Conservation (phyloP, 164 flowering plant genomes). For the Akebia trifoliata region DNA sequence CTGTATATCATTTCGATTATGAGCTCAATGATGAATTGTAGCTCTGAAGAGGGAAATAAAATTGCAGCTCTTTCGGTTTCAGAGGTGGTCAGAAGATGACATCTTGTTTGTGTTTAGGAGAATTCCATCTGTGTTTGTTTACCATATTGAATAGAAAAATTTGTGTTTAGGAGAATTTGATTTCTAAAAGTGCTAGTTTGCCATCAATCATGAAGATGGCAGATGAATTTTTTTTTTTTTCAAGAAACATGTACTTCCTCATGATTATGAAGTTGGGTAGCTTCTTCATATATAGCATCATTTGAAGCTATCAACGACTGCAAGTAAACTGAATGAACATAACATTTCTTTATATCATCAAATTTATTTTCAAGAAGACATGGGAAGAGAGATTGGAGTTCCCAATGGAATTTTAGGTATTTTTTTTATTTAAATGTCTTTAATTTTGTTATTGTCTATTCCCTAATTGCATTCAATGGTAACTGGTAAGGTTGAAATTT, state of each 20-base stretch:
- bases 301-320: background rate
- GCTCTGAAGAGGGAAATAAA: slow-evolving; percentile 4
- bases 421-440: background rate
- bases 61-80: background rate
- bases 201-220: background rate
- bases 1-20: background rate
- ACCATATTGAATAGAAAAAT: background rate
- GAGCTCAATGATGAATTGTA: slow-evolving; percentile 7
- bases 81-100: slow-evolving; percentile 5
- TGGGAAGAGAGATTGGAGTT: background rate
- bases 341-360: background rate
- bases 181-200: background rate
- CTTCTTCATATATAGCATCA: background rate
- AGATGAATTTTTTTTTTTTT: background rate
- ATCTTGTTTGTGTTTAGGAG: slow-evolving; percentile 7
- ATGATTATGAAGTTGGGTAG: background rate
- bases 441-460: no score
- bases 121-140: background rate
- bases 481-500: background rate
- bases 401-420: background rate
- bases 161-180: no score
- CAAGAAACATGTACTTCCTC: slow-evolving; percentile 5
- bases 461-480: no score
- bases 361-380: background rate
- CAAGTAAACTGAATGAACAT: background rate